These are phyloP conservation scores for Colletotrichum liaoningense DNA, from an alignment of 2,329 filamentous ascomycete species.

Conservation along the genomic window DNA sequence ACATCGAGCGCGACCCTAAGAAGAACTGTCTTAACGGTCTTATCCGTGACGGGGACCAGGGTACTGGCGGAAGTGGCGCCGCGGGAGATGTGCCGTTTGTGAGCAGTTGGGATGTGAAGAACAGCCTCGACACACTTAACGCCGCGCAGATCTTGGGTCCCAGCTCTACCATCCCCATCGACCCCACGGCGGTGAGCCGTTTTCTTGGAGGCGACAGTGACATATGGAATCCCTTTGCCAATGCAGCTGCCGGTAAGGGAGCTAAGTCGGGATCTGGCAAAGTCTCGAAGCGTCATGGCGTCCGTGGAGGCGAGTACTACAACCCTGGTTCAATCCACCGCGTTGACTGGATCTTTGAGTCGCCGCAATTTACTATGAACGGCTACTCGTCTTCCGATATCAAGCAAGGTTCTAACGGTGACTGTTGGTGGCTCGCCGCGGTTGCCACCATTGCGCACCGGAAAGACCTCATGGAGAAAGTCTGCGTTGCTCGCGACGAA, in stretches of 20 bases:
- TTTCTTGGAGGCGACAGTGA: constrained; percentile 33
- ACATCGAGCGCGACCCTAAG: constrained; percentile 52
- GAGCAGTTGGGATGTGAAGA: constrained; percentile 38
- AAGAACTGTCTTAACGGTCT: constrained; percentile 52
- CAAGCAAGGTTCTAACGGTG: constrained; percentile 64
- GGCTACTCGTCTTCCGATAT: constrained; percentile 55
- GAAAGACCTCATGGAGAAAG: constrained; percentile 70
- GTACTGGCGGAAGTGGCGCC: constrained; percentile 10
- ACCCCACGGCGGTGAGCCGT: constrained; percentile 36
- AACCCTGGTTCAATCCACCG: constrained; percentile 54
- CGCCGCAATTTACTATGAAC: constrained; percentile 52
- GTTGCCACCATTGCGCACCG: constrained; percentile 76
- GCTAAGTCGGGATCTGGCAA: background rate
- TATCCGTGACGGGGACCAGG: constrained; percentile 30
- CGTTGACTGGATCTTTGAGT: constrained; percentile 56
- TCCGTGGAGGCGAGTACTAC: constrained; percentile 37
- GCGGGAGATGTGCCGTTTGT: constrained; percentile 28
- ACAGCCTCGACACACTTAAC: constrained; percentile 39
- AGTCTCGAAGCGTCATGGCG: constrained; percentile 18
- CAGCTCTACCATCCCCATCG: constrained; percentile 36
- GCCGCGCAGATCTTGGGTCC: constrained; percentile 39
- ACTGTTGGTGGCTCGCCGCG: constrained; percentile 81
- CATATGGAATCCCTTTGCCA: background rate
- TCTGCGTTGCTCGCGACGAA: constrained; percentile 77
- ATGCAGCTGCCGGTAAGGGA: background rate